Evolutionary conservation across 495 filamentous ascomycete species (phyloP).

Genomic region (Beverwykella pulmonaria): DNA sequence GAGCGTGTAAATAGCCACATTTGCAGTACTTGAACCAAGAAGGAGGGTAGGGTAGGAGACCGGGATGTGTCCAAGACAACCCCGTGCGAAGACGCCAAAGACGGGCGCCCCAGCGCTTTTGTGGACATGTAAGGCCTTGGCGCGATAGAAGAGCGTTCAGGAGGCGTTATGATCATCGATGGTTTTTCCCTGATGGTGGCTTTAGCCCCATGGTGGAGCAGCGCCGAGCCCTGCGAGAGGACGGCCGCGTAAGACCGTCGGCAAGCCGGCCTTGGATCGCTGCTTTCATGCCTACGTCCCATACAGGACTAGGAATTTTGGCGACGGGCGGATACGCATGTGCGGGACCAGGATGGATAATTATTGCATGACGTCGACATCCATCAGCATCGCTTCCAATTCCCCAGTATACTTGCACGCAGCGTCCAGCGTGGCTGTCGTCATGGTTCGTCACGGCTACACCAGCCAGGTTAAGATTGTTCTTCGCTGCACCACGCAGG

Average conservation of each 20-base stretch:
- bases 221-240: constrained; percentile 13
- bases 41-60: background rate
- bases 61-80: background rate
- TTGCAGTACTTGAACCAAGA: background rate
- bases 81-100: constrained; percentile 14
- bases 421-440: background rate
- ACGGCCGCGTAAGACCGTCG: constrained; percentile 13
- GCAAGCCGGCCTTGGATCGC: background rate
- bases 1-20: background rate
- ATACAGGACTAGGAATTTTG: background rate
- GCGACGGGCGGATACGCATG: background rate
- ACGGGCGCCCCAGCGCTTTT: constrained; percentile 4
- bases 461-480: background rate
- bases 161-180: constrained; percentile 22
- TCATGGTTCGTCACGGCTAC: background rate
- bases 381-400: too few species aligned
- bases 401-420: too few species aligned
- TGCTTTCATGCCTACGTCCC: background rate
- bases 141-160: constrained; percentile 10
- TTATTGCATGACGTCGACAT: background rate
- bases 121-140: constrained; percentile 20
- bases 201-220: background rate
- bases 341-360: background rate
- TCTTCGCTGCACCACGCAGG: background rate
- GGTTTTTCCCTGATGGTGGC: background rate